phyloP scores from a whole-genome alignment of 177 flowering plant species.

The Vitis hybrid region DNA sequence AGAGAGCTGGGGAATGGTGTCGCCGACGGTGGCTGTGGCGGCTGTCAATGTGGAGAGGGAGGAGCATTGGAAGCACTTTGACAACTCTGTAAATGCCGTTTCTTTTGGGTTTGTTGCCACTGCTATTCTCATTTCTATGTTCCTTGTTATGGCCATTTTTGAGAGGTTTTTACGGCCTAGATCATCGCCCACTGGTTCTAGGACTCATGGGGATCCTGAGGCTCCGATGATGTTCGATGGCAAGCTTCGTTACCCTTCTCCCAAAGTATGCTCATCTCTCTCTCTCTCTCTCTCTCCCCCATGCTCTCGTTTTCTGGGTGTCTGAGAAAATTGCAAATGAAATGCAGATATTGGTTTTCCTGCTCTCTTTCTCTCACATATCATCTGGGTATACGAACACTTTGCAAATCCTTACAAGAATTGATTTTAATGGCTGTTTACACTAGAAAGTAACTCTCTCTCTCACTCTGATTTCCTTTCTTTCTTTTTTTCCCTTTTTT shows the following conservation, averaged over 20 bases:
- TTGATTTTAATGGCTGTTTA: no score
- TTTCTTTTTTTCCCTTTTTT: no score
- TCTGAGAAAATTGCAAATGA: no score
- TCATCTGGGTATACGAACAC: no score
- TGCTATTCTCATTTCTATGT: constrained; percentile 74
- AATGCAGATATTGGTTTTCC: no score
- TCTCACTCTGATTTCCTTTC: no score
- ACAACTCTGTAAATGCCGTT: constrained; percentile 64
- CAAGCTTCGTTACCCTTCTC: constrained; percentile 44
- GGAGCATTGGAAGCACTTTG: constrained; percentile 60
- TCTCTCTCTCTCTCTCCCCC: no score
- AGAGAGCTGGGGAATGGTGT: constrained; percentile 11
- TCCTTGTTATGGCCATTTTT: constrained; percentile 69
- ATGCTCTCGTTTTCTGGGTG: no score
- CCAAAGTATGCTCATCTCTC: no score
- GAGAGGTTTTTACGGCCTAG: constrained; percentile 52
- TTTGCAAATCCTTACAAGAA: no score
- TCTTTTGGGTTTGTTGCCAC: constrained; percentile 79
- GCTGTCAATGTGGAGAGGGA: constrained; percentile 32
- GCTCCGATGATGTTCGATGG: constrained; percentile 28
- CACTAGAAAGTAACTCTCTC: no score
- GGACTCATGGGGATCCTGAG: constrained; percentile 33
- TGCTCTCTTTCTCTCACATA: no score
- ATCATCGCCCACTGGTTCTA: constrained; percentile 20
- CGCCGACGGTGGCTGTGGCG: constrained; percentile 20